Conservation (phyloP, 768 basidiomycete genomes). For the Tylopilus plumbeoviolaceoides region DNA sequence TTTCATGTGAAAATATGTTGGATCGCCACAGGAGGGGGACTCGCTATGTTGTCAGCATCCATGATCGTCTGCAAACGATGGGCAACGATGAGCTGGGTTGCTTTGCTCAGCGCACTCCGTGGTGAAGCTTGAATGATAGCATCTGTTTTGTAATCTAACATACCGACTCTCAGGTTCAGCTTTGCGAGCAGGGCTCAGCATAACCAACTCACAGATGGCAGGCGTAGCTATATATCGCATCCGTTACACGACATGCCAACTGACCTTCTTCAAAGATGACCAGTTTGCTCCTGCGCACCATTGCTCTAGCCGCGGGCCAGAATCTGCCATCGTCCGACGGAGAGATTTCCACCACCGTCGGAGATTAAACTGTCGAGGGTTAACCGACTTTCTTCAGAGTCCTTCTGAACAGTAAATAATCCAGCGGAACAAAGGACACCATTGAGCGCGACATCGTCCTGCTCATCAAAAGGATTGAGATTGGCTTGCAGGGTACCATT, state of each 20-base stretch:
- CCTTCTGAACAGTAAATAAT: too few relatives aligned
- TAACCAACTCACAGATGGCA: conserved; percentile 1
- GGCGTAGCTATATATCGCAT: conserved; percentile 2
- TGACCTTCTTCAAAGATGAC: conserved; percentile 42
- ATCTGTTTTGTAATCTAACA: conserved; percentile 7
- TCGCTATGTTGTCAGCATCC: conserved; percentile 7
- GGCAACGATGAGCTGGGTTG: conserved; percentile 10
- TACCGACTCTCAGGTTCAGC: neutral
- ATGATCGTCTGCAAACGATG: conserved; percentile 8
- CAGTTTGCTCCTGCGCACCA: conserved; percentile 42
- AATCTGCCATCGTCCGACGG: conserved; percentile 49
- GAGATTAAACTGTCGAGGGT: conserved; percentile 43
- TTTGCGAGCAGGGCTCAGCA: neutral
- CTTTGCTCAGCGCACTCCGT: conserved; percentile 1
- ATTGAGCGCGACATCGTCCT: conserved; percentile 37
- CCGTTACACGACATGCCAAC: neutral
- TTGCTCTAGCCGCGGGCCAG: conserved; percentile 39
- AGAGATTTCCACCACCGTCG: conserved; percentile 32
- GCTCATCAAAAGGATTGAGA: conserved; percentile 48
- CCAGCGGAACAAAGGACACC: too few relatives aligned
- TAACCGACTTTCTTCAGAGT: conserved; percentile 16
- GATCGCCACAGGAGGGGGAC: neutral
- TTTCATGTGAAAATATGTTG: neutral
- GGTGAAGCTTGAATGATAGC: conserved; percentile 4
- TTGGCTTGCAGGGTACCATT: conserved; percentile 44